phyloP scores from a whole-genome alignment of 345 rosid genomes.

The Melaleuca quinquenervia region DNA sequence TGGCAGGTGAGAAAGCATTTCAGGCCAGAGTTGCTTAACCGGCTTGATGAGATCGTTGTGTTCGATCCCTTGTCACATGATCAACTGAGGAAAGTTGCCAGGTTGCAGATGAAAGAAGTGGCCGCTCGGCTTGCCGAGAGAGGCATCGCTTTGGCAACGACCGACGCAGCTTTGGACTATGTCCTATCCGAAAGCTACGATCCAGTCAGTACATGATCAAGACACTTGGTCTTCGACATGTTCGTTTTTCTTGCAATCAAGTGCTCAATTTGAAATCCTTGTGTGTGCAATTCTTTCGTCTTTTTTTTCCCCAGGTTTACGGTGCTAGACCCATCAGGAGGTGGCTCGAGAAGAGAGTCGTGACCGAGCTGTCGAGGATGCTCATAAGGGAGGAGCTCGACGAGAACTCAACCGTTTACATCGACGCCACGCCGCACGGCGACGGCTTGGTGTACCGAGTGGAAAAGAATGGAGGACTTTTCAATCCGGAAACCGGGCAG shows the following conservation, averaged over 20 bases:
- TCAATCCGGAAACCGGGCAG: conserved; percentile 58
- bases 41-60: conserved; percentile 79
- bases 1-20: conserved; percentile 65
- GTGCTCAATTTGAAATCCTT: neutral
- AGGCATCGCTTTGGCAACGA: conserved; percentile 66
- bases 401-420: conserved; percentile 69
- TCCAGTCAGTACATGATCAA: conserved; percentile 42
- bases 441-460: conserved; percentile 34
- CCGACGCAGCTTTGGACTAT: conserved; percentile 60
- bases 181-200: conserved; percentile 65
- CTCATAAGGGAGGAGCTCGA: conserved; percentile 69
- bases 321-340: conserved; percentile 88
- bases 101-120: conserved; percentile 78
- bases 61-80: conserved; percentile 86
- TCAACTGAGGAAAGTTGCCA: conserved; percentile 70
- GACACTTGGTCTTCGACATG: neutral
- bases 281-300: neutral
- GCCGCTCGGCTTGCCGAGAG: conserved; percentile 73
- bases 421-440: conserved; percentile 37
- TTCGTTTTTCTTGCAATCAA: neutral
- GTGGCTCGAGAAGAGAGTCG: conserved; percentile 89
- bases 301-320: conserved; percentile 34
- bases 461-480: conserved; percentile 70
- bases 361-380: conserved; percentile 79
- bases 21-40: conserved; percentile 72